A percentile compares a stretch with the other conserved stretches of the same genome.
These are phyloP conservation scores for Miscanthus sacchariflorus DNA, from an alignment of 202 grass and related monocot species.

Conservation along the genomic window DNA sequence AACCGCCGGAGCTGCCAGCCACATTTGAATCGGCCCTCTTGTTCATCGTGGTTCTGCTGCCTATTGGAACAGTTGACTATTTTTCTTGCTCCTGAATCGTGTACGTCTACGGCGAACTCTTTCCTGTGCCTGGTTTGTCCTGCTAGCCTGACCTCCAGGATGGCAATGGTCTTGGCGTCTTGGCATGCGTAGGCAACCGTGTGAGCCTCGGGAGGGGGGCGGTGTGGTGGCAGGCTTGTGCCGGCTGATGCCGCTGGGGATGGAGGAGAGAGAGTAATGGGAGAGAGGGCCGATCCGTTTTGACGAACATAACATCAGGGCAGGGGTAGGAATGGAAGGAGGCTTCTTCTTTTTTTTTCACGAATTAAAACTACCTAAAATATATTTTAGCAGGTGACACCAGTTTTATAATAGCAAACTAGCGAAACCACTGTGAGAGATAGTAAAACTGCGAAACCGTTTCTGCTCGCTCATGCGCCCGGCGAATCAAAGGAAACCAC, in stretches of 20 bases:
- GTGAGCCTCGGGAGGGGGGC: background rate
- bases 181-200: conserved; percentile 9
- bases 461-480: background rate
- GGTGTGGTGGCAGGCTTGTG: no score
- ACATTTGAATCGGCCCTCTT: conserved; percentile 32
- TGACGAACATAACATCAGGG: no score
- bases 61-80: conserved; percentile 18
- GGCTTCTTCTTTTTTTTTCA: no score
- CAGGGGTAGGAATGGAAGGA: no score
- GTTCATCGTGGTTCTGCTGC: conserved; percentile 36
- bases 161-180: conserved; percentile 17
- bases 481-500: conserved; percentile 40
- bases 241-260: no score
- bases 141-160: conserved; percentile 36
- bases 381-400: no score
- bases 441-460: no score
- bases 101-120: conserved; percentile 27
- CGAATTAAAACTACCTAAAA: no score
- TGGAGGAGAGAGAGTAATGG: no score
- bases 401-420: no score
- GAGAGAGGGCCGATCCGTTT: no score
- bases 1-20: conserved; percentile 26
- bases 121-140: background rate
- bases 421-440: no score
- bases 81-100: conserved; percentile 46